phyloP scores from a whole-genome alignment of 768 basidiomycete genomes.

The Mycena metata region DNA sequence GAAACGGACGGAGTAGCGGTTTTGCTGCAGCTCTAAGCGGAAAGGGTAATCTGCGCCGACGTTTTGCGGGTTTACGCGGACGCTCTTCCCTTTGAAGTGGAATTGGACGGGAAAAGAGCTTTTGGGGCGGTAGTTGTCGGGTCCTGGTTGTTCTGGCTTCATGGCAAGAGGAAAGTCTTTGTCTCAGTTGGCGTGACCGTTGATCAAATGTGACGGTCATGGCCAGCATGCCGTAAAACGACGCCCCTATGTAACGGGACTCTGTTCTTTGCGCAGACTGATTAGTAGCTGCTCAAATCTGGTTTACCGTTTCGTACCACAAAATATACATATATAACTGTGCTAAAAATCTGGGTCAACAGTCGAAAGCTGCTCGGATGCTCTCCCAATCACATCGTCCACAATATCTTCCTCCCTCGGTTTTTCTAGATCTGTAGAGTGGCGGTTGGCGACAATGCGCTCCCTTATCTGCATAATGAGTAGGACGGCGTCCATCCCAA shows the following conservation, averaged over 20 bases:
- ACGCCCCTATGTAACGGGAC: too few relatives aligned
- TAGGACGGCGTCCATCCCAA: conserved; percentile 24
- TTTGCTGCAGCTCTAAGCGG: background rate
- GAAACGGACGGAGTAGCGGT: conserved; percentile 17
- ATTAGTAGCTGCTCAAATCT: too few relatives aligned
- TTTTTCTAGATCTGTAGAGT: background rate
- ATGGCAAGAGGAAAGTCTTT: background rate
- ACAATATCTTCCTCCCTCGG: conserved; percentile 3
- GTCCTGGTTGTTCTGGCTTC: conserved; percentile 25
- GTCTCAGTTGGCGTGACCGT: background rate
- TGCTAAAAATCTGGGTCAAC: too few relatives aligned
- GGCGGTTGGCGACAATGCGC: conserved; percentile 14
- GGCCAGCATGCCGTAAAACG: too few relatives aligned
- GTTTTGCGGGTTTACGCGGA: conserved; percentile 12
- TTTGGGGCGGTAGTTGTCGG: conserved; percentile 4
- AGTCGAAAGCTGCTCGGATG: too few relatives aligned
- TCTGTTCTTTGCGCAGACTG: too few relatives aligned
- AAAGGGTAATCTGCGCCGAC: conserved; percentile 12
- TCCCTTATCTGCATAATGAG: conserved; percentile 29
- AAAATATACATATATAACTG: too few relatives aligned
- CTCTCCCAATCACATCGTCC: conserved; percentile 11
- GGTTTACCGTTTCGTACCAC: too few relatives aligned
- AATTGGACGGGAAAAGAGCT: background rate
- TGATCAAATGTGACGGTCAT: too few relatives aligned
- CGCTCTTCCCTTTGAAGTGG: conserved; percentile 8